A percentile compares a stretch with the other conserved stretches of the same genome.
phyloP scores from a whole-genome alignment of 495 filamentous ascomycete species.

The Polyplosphaeria fusca region DNA sequence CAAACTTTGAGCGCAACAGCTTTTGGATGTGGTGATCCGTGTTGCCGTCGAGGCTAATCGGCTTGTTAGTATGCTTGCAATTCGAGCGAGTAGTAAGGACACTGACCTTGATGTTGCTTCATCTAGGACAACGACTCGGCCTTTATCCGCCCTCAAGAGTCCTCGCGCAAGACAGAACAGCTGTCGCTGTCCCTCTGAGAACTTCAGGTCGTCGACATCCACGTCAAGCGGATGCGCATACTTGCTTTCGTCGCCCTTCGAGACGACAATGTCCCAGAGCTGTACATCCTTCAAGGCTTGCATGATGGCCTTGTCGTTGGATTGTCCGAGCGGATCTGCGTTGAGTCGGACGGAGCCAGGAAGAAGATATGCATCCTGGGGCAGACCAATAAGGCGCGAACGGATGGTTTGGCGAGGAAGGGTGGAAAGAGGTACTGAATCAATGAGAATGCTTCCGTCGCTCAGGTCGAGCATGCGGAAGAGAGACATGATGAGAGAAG shows the following conservation, averaged over 20 bases:
- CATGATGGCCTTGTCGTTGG: constrained; percentile 34
- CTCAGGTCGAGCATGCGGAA: constrained; percentile 54
- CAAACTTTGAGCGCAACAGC: constrained; percentile 17
- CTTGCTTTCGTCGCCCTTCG: constrained; percentile 21
- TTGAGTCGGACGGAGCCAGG: constrained; percentile 42
- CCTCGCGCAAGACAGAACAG: constrained; percentile 63
- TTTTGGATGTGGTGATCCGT: constrained; percentile 19
- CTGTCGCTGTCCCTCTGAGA: constrained; percentile 63
- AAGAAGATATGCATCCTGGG: constrained; percentile 59
- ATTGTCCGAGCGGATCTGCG: constrained; percentile 27
- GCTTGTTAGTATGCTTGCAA: background rate
- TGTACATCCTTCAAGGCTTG: constrained; percentile 29
- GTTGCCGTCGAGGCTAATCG: constrained; percentile 16
- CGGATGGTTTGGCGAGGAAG: constrained; percentile 49
- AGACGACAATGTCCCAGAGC: constrained; percentile 44
- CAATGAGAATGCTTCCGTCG: constrained; percentile 47
- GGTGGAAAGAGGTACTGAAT: constrained; percentile 49
- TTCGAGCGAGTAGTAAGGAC: background rate
- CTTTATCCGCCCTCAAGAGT: constrained; percentile 43
- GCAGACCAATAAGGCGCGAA: constrained; percentile 50
- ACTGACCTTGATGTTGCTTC: constrained; percentile 37
- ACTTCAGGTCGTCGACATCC: constrained; percentile 49
- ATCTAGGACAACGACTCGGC: constrained; percentile 36
- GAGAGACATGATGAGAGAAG: constrained; percentile 50
- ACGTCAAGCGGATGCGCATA: constrained; percentile 44